A percentile compares a stretch with the other conserved stretches of the same genome.
Evolutionary conservation across 192 early-diverging fungal species (phyloP).

Genomic region (Backusella tarrabulga): DNA sequence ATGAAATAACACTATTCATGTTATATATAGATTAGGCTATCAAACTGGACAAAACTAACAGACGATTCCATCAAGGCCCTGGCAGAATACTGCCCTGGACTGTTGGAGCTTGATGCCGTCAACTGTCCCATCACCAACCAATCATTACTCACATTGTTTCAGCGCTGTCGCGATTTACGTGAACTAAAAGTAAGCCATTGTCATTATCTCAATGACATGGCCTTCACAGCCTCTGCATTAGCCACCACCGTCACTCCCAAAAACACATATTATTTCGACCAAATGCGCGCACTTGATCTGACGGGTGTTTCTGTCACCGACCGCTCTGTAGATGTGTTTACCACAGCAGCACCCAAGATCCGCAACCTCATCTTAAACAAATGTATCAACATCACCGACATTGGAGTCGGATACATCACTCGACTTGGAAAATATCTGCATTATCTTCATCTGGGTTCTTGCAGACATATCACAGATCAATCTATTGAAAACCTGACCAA

Average conservation of each 20-base stretch:
- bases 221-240: slow-evolving; percentile 35
- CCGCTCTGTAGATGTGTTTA: slow-evolving; percentile 40
- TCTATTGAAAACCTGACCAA: slow-evolving; percentile 43
- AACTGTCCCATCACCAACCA: slow-evolving; percentile 50
- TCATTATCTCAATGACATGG: slow-evolving; percentile 37
- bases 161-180: slow-evolving; percentile 44
- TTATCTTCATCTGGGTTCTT: slow-evolving; percentile 57
- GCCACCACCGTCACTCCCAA: background rate
- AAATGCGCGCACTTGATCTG: slow-evolving; percentile 51
- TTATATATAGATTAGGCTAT: slow-evolving; percentile 48
- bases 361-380: slow-evolving; percentile 54
- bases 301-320: slow-evolving; percentile 50
- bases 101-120: slow-evolving; percentile 53
- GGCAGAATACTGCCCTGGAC: slow-evolving; percentile 44
- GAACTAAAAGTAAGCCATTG: slow-evolving; percentile 49
- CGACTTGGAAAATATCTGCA: slow-evolving; percentile 53
- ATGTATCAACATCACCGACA: slow-evolving; percentile 50
- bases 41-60: slow-evolving; percentile 45
- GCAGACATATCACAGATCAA: slow-evolving; percentile 47
- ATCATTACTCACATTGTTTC: slow-evolving; percentile 42
- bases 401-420: slow-evolving; percentile 40
- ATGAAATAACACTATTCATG: background rate
- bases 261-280: slow-evolving; percentile 33
- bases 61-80: slow-evolving; percentile 46
- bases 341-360: slow-evolving; percentile 46